Evolutionary conservation across 805 yeast genomes (phyloP).

Genomic region (Saturnispora serradocipensis): DNA sequence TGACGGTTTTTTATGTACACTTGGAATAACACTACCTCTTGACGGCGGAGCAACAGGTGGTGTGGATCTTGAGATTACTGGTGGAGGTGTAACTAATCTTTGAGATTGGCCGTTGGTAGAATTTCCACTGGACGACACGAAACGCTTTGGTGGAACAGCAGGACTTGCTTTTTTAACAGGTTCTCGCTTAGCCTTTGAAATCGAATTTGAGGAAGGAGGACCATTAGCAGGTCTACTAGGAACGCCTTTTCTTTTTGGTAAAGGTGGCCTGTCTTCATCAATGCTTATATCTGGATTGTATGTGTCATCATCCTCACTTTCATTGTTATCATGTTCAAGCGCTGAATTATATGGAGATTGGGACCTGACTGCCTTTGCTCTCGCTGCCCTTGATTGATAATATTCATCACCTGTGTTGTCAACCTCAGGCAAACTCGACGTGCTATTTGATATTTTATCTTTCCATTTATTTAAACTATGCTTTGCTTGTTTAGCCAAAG

Average conservation of each 20-base stretch:
- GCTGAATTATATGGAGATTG: background rate
- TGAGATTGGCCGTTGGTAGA: background rate
- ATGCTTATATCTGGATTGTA: constrained; percentile 6
- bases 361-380: constrained; percentile 3
- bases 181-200: constrained; percentile 7
- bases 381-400: constrained; percentile 1
- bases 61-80: constrained; percentile 12
- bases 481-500: constrained; percentile 11
- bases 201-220: constrained; percentile 7
- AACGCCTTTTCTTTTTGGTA: constrained; percentile 17
- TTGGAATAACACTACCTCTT: background rate
- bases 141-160: constrained; percentile 6
- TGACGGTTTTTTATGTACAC: constrained; percentile 18
- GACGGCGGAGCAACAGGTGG: constrained; percentile 13
- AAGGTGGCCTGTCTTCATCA: constrained; percentile 23
- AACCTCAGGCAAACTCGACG: constrained; percentile 2
- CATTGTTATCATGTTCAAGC: constrained; percentile 1
- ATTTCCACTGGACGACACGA: background rate
- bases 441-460: constrained; percentile 6
- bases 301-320: constrained; percentile 15
- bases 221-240: constrained; percentile 2
- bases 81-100: background rate
- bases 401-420: constrained; percentile 5
- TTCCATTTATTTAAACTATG: constrained; percentile 10
- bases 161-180: constrained; percentile 8